A percentile compares a stretch with the other conserved stretches of the same genome.
Conservation (phyloP, 2,329 filamentous ascomycete genomes). For the Phoma sp. region DNA sequence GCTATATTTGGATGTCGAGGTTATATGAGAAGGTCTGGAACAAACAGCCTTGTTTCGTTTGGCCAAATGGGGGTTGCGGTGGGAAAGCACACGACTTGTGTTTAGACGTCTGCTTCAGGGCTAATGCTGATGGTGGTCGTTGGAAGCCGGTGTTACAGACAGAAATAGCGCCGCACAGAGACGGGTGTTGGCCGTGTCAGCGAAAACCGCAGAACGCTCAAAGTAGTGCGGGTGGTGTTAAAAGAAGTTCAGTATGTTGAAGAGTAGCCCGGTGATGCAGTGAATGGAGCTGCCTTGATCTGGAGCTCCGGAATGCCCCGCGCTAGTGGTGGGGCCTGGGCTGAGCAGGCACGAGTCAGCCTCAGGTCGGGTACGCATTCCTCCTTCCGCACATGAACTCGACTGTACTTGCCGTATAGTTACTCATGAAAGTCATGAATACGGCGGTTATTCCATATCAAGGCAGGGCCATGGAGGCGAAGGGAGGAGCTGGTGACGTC, state of each 20-base stretch:
- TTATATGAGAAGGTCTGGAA: slow-evolving; percentile 4
- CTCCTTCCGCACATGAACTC: not conserved
- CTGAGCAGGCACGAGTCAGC: slow-evolving; percentile 9
- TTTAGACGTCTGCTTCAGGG: slow-evolving; percentile 28
- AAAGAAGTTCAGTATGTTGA: not conserved
- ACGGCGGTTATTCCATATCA: slow-evolving; percentile 6
- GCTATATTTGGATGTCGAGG: slow-evolving; percentile 23
- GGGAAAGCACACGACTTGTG: slow-evolving; percentile 9
- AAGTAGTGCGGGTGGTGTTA: not conserved
- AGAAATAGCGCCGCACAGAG: slow-evolving; percentile 17
- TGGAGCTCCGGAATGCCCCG: slow-evolving; percentile 29
- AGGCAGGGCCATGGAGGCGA: slow-evolving; percentile 8
- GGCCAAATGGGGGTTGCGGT: slow-evolving; percentile 6
- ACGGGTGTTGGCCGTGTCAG: not conserved
- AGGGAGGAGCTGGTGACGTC: slow-evolving; percentile 18
- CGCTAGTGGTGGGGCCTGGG: slow-evolving; percentile 21
- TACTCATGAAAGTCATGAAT: slow-evolving; percentile 7
- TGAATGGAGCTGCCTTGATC: slow-evolving; percentile 30
- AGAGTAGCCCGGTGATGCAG: slow-evolving; percentile 6
- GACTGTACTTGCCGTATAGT: not conserved
- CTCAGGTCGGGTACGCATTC: not conserved
- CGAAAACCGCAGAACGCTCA: not conserved
- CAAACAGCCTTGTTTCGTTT: slow-evolving; percentile 18
- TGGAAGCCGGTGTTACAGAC: slow-evolving; percentile 33
- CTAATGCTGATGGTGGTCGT: slow-evolving; percentile 14